These are phyloP conservation scores for Pestalotiopsis sp. DNA, from an alignment of 2,329 filamentous ascomycete species.

Conservation along the genomic window DNA sequence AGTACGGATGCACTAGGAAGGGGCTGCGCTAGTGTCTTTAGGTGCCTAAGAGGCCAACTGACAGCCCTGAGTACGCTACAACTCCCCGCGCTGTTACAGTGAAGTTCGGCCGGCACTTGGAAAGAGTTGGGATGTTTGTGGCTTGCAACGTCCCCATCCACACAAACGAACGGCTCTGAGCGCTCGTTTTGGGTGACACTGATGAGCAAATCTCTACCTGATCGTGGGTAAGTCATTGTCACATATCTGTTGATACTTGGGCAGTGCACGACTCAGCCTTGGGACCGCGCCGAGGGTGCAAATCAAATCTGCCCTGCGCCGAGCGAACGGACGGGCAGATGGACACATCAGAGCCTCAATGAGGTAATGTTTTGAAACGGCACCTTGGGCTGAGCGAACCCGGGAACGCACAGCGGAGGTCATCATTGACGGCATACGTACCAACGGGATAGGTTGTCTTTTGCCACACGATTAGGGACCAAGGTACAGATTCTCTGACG, in stretches of 20 bases:
- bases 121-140: neutral
- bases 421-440: neutral
- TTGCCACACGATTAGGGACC: neutral
- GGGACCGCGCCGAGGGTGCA: neutral
- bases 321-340: neutral
- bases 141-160: no score
- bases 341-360: neutral
- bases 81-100: neutral
- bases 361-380: constrained; percentile 4
- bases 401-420: neutral
- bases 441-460: neutral
- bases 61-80: neutral
- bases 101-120: neutral
- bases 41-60: no score
- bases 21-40: neutral
- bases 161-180: no score
- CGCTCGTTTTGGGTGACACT: no score
- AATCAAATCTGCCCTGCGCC: neutral
- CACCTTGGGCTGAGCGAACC: neutral
- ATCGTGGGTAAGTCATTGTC: neutral
- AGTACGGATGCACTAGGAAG: neutral
- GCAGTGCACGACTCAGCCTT: constrained; percentile 7
- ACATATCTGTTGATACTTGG: neutral
- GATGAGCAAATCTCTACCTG: no score
- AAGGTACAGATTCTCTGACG: neutral